Conservation (phyloP, 768 basidiomycete species). For the Suillus ampliporus region DNA sequence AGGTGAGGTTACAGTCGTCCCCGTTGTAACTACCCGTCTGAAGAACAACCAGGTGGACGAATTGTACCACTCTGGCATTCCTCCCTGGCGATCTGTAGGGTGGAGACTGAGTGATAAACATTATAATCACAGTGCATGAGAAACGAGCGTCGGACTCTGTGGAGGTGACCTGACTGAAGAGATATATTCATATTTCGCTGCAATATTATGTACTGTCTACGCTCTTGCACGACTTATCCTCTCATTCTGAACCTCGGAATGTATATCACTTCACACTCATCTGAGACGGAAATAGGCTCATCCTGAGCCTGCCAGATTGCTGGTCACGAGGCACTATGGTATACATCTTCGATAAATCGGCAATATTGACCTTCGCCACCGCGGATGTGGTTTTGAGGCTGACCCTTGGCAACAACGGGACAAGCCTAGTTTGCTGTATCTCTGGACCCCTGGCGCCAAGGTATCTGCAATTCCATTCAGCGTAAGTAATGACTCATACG, state of each 20-base stretch:
- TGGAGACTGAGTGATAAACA: constrained; percentile 61
- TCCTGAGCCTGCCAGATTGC: constrained; percentile 31
- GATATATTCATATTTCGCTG: too few relatives aligned
- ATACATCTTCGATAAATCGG: too few relatives aligned
- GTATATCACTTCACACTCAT: too few relatives aligned
- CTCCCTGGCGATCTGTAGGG: constrained; percentile 65
- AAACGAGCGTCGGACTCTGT: constrained; percentile 30
- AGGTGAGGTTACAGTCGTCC: constrained; percentile 47
- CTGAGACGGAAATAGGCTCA: constrained; percentile 16
- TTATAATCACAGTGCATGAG: constrained; percentile 35
- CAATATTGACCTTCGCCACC: too few relatives aligned
- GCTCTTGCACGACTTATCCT: too few relatives aligned
- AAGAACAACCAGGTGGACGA: constrained; percentile 63
- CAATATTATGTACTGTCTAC: too few relatives aligned
- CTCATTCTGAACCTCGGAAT: too few relatives aligned
- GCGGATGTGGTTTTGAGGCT: background rate
- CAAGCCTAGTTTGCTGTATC: constrained; percentile 25
- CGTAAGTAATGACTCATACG: too few relatives aligned
- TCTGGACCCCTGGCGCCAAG: constrained; percentile 34
- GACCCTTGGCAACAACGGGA: constrained; percentile 10
- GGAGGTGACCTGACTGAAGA: constrained; percentile 13
- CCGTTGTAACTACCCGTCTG: background rate
- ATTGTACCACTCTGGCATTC: constrained; percentile 68
- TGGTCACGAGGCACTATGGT: too few relatives aligned
- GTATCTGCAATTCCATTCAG: constrained; percentile 21